Evolutionary conservation across 805 yeast species (phyloP), one percentile per base, ranked within the genome.

Genomic region (Wickerhamomyces alni): DNA sequence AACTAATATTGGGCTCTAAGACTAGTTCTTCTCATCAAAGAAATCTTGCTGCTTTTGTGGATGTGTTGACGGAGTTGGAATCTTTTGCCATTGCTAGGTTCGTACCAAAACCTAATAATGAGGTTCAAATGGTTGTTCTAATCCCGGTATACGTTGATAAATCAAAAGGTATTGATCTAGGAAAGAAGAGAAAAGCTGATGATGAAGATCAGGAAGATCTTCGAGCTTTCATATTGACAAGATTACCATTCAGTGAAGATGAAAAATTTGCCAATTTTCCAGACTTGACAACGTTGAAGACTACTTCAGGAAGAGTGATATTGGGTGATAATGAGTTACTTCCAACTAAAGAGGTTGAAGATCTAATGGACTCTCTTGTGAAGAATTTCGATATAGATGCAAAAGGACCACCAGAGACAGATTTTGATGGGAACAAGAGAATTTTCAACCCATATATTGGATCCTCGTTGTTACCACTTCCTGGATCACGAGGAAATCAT

Each of bases 161-260:
- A 19, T 4, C 7, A 43, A 42, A 27, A 54, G 41, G 27, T 41
- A 34, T 11, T 52, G 45, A 4, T 15, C 8, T 28, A 50, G 41
- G 2, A 3, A 43, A 38, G 1, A 60, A 61, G 32, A 54, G 59
- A 24, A 41, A 50, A 7, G 35, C 47, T 11, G 41, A 42, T 5
- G 61, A 52, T 15, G 44, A 32, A 3, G 40, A 38, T 8, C 13
- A 41, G 24, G 42, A 38, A 15, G 52, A 55, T 12, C 42, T 55
- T 16, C 64, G 72, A 42, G 68, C 70, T 0, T 67, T 86, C 39
- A 60, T 72, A 1, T 54, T 80, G 46, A 69, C 70, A 11, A 63
- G 80, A 34, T 54, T 87, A 11, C 93, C 96, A 2, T 85, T 74
- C 57, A 71, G 73, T 32, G 95, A 86, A 46, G 96, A 88, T 56